Evolutionary conservation across 2,329 filamentous ascomycete genomes (phyloP).

Genomic region (Stachybotrys elegans): DNA sequence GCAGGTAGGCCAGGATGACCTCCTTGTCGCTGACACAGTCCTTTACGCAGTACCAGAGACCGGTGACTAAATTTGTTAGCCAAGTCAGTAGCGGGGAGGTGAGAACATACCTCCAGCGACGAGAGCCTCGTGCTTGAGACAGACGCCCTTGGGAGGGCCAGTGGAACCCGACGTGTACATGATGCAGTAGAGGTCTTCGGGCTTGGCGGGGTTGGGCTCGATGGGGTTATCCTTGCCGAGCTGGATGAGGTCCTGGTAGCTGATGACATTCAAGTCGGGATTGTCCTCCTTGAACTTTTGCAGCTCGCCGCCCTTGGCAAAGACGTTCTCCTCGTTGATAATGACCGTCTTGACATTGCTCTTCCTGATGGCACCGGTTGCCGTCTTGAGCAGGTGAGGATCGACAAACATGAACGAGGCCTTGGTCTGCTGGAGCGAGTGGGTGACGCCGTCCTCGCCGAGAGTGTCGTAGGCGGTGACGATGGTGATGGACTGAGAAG

Average conservation of each 20-base stretch:
- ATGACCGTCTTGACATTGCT: slow-evolving; percentile 54
- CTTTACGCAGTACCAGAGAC: slow-evolving; percentile 72
- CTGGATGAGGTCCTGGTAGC: slow-evolving; percentile 49
- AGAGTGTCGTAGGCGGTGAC: slow-evolving; percentile 95
- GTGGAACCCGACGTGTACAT: slow-evolving; percentile 89
- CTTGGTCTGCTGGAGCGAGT: slow-evolving; percentile 77
- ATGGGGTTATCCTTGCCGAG: slow-evolving; percentile 63
- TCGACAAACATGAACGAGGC: slow-evolving; percentile 84
- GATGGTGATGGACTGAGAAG: slow-evolving; percentile 83
- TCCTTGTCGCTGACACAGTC: slow-evolving; percentile 74
- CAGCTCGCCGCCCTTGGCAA: slow-evolving; percentile 46
- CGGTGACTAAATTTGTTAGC: slow-evolving; percentile 52
- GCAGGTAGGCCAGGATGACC: slow-evolving; percentile 81
- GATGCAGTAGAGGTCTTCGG: slow-evolving; percentile 77
- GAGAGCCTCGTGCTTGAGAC: slow-evolving; percentile 75
- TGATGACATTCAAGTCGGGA: slow-evolving; percentile 47
- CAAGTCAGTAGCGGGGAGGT: slow-evolving; percentile 8
- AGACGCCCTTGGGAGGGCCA: slow-evolving; percentile 82
- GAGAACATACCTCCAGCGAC: slow-evolving; percentile 59
- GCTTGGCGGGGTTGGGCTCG: slow-evolving; percentile 64
- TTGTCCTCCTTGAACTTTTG: slow-evolving; percentile 52
- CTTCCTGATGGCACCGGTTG: slow-evolving; percentile 50
- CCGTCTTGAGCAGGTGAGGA: slow-evolving; percentile 65
- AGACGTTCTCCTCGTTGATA: slow-evolving; percentile 55
- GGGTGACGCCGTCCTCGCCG: slow-evolving; percentile 75